Percentiles rank a stretch among this genome's conserved stretches.
Evolutionary conservation across 345 rosid species (phyloP).

Genomic region (Eucalyptus regnans): DNA sequence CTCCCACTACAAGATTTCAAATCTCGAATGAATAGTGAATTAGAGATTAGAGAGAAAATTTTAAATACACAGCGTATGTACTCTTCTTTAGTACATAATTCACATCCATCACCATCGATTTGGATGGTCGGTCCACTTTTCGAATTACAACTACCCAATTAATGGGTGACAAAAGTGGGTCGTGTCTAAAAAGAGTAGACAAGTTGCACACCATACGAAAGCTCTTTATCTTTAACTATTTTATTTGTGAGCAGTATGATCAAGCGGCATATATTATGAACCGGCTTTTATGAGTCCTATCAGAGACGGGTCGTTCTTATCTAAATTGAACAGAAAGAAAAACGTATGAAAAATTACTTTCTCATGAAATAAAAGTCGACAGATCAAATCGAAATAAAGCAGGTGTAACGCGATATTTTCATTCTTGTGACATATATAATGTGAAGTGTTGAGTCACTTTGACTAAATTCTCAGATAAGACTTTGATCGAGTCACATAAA

Average conservation of each 20-base stretch:
- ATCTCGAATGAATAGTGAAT: neutral
- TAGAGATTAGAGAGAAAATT: neutral
- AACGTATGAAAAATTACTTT: neutral
- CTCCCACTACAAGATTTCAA: neutral
- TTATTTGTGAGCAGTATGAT: neutral
- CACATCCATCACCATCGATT: neutral
- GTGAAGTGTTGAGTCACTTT: neutral
- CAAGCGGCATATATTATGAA: neutral
- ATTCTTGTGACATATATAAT: neutral
- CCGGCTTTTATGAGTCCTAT: neutral
- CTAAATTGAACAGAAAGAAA: neutral
- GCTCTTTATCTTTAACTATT: neutral
- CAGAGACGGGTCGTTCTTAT: too few relatives aligned
- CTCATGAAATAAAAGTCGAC: neutral
- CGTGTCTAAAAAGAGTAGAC: neutral
- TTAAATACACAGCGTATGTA: neutral
- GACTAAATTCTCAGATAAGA: neutral
- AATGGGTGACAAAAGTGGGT: neutral
- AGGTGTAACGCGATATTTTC: neutral
- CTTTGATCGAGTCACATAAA: neutral
- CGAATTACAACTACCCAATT: neutral
- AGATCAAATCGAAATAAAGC: accelerated
- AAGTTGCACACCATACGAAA: neutral
- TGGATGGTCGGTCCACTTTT: neutral
- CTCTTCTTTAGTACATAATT: neutral